Percentiles rank a stretch among this genome's conserved stretches.
These are phyloP conservation scores for Agapanthus africanus DNA, from an alignment of 106 monocot species.

Conservation along the genomic window DNA sequence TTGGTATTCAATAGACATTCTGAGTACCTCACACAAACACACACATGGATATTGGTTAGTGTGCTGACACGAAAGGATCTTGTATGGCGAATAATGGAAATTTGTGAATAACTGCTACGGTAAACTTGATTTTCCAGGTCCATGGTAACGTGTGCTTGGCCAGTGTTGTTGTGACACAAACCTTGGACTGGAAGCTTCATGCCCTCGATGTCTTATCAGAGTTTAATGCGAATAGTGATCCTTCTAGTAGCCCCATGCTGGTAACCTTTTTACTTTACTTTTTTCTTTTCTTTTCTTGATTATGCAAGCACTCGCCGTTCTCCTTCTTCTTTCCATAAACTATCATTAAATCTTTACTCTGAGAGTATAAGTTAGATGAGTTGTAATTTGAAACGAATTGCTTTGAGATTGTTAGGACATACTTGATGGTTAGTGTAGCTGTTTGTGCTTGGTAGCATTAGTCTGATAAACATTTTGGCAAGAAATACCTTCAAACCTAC, in stretches of 20 bases:
- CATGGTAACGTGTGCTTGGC: constrained; percentile 91
- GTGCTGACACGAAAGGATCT: background rate
- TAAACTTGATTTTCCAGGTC: constrained; percentile 35
- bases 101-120: background rate
- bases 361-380: background rate
- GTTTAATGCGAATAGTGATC: constrained; percentile 78
- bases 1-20: background rate
- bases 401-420: background rate
- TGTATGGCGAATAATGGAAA: background rate
- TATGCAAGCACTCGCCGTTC: too few species aligned
- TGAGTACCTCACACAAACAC: too few species aligned
- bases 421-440: background rate
- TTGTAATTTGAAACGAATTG: background rate
- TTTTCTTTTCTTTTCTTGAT: too few species aligned
- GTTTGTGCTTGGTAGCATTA: background rate
- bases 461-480: background rate
- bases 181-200: constrained; percentile 96
- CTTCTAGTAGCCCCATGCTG: constrained; percentile 56
- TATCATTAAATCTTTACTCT: background rate
- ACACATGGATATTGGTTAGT: too few species aligned
- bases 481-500: background rate
- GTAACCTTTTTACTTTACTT: constrained; percentile 26
- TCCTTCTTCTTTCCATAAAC: constrained; percentile 1
- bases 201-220: constrained; percentile 95
- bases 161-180: constrained; percentile 94